Percentiles rank a stretch among this genome's conserved stretches.
Conservation (phyloP, 2,329 filamentous ascomycete genomes). For the Diatrype stigma region DNA sequence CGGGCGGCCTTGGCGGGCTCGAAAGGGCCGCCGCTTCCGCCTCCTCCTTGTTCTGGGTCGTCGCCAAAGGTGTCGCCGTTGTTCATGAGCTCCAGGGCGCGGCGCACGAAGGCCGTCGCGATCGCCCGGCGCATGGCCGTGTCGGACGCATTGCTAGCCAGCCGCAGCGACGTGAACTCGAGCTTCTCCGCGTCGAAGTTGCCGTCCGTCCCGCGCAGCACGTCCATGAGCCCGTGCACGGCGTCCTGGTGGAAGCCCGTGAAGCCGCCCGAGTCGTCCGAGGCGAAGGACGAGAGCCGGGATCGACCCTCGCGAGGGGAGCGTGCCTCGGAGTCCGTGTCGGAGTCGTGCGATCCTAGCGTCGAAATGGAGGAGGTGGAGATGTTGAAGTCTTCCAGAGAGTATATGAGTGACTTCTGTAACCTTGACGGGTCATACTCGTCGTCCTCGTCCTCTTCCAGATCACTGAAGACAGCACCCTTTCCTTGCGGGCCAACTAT, state of each 20-base stretch:
- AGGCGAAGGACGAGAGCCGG: slow-evolving; percentile 67
- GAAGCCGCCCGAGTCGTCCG: slow-evolving; percentile 61
- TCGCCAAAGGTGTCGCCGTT: no score
- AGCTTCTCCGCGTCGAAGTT: slow-evolving; percentile 81
- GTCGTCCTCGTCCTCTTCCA: slow-evolving; percentile 46
- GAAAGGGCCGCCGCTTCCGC: slow-evolving; percentile 37
- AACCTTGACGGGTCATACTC: slow-evolving; percentile 46
- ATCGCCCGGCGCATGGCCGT: slow-evolving; percentile 83
- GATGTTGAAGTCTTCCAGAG: slow-evolving; percentile 47
- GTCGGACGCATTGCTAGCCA: slow-evolving; percentile 86
- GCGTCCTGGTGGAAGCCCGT: slow-evolving; percentile 80
- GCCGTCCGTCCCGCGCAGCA: slow-evolving; percentile 67
- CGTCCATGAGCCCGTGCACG: slow-evolving; percentile 80
- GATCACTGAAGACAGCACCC: slow-evolving; percentile 44
- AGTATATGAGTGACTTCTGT: slow-evolving; percentile 54
- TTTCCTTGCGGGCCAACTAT: slow-evolving; percentile 48
- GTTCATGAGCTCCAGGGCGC: slow-evolving; percentile 64
- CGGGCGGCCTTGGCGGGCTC: slow-evolving; percentile 63
- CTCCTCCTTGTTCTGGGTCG: no score
- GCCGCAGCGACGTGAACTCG: slow-evolving; percentile 89
- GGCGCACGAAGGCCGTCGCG: slow-evolving; percentile 78
- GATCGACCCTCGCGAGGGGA: slow-evolving; percentile 59
- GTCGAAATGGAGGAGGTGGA: slow-evolving; percentile 54
- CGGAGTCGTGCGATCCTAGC: slow-evolving; percentile 60
- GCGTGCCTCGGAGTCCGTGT: slow-evolving; percentile 60